Conservation (phyloP, 2,329 filamentous ascomycete genomes). For the Ascochyta clinopodiicola region DNA sequence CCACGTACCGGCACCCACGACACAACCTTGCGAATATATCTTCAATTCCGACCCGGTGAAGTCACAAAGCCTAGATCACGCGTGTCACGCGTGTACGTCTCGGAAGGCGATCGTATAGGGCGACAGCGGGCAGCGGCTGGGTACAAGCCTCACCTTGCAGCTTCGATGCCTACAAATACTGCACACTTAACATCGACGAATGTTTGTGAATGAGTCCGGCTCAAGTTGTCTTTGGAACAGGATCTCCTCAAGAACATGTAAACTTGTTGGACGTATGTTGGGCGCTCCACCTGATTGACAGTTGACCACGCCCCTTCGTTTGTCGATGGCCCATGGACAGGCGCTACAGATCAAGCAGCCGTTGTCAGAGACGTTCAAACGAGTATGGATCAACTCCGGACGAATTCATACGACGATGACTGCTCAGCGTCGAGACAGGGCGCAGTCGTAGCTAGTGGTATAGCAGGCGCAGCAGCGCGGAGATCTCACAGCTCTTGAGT, state of each 20-base stretch:
- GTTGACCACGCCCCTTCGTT: too few species aligned
- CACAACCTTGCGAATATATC: background rate
- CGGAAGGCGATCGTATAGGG: background rate
- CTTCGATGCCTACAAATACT: background rate
- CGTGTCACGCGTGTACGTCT: background rate
- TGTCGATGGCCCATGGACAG: too few species aligned
- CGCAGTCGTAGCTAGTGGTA: constrained; percentile 3
- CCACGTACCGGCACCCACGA: background rate
- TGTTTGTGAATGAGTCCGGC: too few species aligned
- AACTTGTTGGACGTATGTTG: too few species aligned
- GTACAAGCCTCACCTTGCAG: background rate
- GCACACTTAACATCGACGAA: background rate
- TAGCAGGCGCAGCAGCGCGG: background rate
- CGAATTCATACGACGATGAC: background rate
- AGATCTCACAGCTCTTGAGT: background rate
- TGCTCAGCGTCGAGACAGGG: constrained; percentile 1
- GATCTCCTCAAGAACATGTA: too few species aligned
- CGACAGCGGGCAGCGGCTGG: background rate
- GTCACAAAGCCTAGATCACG: background rate
- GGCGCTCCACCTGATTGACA: too few species aligned
- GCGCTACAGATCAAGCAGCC: too few species aligned
- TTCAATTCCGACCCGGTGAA: background rate
- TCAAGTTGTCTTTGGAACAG: too few species aligned
- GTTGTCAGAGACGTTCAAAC: too few species aligned
- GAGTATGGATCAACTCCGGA: too few species aligned